Evolutionary conservation across 106 monocot genomes (phyloP), one percentile per base, ranked within the genome.

Genomic region (Triglochin maritima): DNA sequence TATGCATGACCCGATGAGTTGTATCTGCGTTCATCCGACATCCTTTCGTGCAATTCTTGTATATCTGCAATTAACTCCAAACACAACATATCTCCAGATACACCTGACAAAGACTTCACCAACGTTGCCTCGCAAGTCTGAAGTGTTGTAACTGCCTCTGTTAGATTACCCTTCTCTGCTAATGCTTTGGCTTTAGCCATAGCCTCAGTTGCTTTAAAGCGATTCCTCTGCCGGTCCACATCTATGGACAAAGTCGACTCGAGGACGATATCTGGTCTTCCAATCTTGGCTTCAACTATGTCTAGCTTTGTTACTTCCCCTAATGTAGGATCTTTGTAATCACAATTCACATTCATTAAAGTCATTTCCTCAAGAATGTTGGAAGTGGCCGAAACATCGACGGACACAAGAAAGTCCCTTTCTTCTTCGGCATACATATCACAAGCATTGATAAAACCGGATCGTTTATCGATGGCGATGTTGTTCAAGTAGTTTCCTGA

Each of bases 361-460:
- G 43, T 2, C 50, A 47, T 66, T 9, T 75, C 80, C 6, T 57
- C 73, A 4, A 47, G 46, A 46, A 3, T 5, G 3, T 6, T 3
- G n/a, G 3, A 15, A 44, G 10, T 3, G 6, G 59, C 57, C 48
- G 42, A 15, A 44, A 78, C 50, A 57, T 74, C 76, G 2, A 89
- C 71, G 4, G 81, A 79, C 10, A 94, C 77, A 43, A 94, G 73
- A 60, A 94, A 87, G 60, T 94, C 83, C 59, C 87, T 82, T 62
- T 87, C 89, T 75, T 94, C 94, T 58, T 94, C 89, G 2, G 94
- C 94, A 76, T 94, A 94, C 46, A 94, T 51, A 63, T 89, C 85
- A 6, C 89, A 89, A 0, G 80, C 83, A 48, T 68, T 53, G 43
- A 94, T 85, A 2, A 67, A 85, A 44, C 85, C 94, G 1, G 53